Conservation (phyloP, 2,329 filamentous ascomycete species). For the Aspergillus puulaauensis region DNA sequence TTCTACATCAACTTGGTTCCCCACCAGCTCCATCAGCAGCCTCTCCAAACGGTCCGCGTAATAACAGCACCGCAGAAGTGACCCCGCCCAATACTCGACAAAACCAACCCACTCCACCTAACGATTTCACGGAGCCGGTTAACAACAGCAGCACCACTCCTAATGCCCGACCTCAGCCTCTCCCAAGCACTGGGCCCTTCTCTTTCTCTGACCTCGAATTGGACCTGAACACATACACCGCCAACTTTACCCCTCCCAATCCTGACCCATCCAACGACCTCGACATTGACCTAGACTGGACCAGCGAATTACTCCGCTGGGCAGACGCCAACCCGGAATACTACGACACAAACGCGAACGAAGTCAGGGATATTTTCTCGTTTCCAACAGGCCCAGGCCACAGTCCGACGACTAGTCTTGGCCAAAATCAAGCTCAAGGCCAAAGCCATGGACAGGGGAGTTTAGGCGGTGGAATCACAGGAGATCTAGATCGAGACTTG, state of each 20-base stretch:
- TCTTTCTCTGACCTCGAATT: conserved; percentile 18
- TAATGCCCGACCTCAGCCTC: background rate
- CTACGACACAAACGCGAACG: conserved; percentile 5
- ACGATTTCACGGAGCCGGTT: conserved; percentile 27
- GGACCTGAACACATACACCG: conserved; percentile 25
- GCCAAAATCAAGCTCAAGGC: background rate
- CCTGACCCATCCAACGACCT: conserved; percentile 10
- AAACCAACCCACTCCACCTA: conserved; percentile 19
- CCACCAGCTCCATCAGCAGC: background rate
- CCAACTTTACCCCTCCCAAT: conserved; percentile 14
- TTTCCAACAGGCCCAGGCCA: conserved; percentile 21
- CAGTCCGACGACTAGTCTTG: background rate
- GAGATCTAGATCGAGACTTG: conserved; percentile 39
- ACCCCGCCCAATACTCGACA: background rate
- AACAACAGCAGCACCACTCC: conserved; percentile 6
- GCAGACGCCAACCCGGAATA: conserved; percentile 18
- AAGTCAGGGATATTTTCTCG: conserved; percentile 19
- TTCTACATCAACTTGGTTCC: conserved; percentile 1
- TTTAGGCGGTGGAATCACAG: conserved; percentile 29
- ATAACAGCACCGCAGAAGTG: background rate
- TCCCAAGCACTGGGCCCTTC: conserved; percentile 8
- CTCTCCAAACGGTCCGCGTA: background rate
- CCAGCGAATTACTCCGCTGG: conserved; percentile 29
- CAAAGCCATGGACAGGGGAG: conserved; percentile 9
- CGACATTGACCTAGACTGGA: conserved; percentile 32